Percentiles rank a stretch among this genome's conserved stretches.
These are phyloP conservation scores for Massarina eburnea DNA, from an alignment of 2,329 filamentous ascomycete species.

Conservation along the genomic window DNA sequence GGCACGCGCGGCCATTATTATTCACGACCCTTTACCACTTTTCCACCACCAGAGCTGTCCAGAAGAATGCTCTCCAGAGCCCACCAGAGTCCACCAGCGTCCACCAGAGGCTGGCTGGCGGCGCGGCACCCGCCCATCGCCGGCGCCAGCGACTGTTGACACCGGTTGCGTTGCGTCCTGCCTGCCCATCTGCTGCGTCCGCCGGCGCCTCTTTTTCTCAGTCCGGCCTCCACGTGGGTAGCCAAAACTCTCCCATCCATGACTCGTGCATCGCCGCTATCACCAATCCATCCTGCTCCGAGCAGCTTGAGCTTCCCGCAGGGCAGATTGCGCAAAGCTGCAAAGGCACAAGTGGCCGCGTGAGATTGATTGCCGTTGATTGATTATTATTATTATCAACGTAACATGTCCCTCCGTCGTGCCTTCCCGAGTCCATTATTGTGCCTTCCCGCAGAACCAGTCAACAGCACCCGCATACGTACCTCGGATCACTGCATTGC, in stretches of 20 bases:
- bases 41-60: slow-evolving; percentile 1
- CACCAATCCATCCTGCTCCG: slow-evolving; percentile 7
- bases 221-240: neutral
- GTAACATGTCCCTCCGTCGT: no score
- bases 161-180: neutral
- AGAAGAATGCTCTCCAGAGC: neutral
- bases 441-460: no score
- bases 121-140: neutral
- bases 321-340: slow-evolving; percentile 16
- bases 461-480: no score
- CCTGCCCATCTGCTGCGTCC: neutral
- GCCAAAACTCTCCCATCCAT: neutral
- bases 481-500: no score
- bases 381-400: no score
- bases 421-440: no score
- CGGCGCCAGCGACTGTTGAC: neutral
- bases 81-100: neutral
- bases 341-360: slow-evolving; percentile 15
- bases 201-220: neutral
- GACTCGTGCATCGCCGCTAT: neutral
- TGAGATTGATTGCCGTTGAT: slow-evolving; percentile 22
- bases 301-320: no score
- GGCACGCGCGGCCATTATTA: neutral
- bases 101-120: neutral
- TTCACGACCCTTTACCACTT: slow-evolving; percentile 7